Evolutionary conservation across 163 green algal genomes (phyloP), one percentile per base, ranked within the genome.

Genomic region (Chlorella variabilis): DNA sequence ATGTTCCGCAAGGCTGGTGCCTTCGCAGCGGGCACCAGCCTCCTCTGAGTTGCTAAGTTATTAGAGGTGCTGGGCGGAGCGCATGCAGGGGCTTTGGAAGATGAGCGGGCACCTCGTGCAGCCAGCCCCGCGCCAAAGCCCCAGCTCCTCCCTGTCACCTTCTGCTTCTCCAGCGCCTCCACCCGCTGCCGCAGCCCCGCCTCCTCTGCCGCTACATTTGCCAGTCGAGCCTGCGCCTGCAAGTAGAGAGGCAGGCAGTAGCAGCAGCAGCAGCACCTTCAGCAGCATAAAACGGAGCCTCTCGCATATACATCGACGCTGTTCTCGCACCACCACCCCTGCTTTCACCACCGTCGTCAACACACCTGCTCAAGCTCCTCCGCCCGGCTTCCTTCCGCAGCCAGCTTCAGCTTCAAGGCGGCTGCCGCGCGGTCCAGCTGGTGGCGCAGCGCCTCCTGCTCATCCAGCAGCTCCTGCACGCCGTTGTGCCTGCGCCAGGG

Each of bases 341-440:
- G n/a, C n/a, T n/a, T n/a, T n/a, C n/a, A n/a, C n/a, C n/a, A n/a
- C n/a, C n/a, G 54, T 29, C 31, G 68, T 39, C 29, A 34, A 54
- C 31, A 7, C 42, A 82, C 85, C 80, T 90, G 81, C 68, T 87
- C 71, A 31, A 95, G 78, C 66, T 95, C 91, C 21, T 76, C 82
- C 27, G 65, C 59, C 68, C 94, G 77, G 17, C 83, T 83, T 13
- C 73, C 63, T 85, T 97, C 93, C 69, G 96, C 89, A 4, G 86
- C 76, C 11, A 91, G 90, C 83, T 92, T 90, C 48, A 89, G 83
- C 85, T 94, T 95, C 49, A 97, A 88, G 77, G 85, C 83, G 71
- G 94, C 92, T 67, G 95, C 96, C 63, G 89, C 90, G 7, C 54
- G 58, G 74, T 94, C 89, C 36, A 95, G 79, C 78, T 90, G 84